Conservation (phyloP, 345 rosid genomes). For the Ceriops tagal region DNA sequence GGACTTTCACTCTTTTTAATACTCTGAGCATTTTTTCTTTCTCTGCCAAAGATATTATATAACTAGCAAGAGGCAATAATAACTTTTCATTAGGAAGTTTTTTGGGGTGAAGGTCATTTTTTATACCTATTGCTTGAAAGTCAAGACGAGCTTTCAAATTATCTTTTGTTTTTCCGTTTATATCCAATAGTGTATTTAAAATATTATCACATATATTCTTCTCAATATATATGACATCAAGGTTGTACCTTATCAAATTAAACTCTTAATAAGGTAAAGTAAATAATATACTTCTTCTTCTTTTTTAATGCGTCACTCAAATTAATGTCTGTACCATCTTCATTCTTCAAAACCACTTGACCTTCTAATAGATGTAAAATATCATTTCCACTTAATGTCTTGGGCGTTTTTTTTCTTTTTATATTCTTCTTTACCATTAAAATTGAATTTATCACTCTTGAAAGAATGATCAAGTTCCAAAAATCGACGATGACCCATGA, state of each 20-base stretch:
- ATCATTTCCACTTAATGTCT: background rate
- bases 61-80: too few species aligned
- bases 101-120: too few species aligned
- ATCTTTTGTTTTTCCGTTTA: background rate
- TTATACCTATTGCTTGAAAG: background rate
- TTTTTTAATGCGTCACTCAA: background rate
- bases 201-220: slow-evolving; percentile 20
- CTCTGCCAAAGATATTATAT: background rate
- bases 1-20: background rate
- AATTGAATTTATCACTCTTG: background rate
- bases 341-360: too few species aligned
- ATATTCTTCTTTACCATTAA: slow-evolving; percentile 1
- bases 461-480: background rate
- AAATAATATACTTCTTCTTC: background rate
- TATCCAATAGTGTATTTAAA: background rate
- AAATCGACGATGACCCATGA: slow-evolving; percentile 7
- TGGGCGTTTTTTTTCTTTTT: background rate
- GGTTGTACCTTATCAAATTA: background rate
- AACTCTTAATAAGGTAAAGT: background rate
- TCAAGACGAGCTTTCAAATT: background rate
- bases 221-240: background rate
- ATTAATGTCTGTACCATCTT: background rate
- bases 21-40: too few species aligned
- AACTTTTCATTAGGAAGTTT: too few species aligned
- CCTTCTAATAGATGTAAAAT: background rate